A percentile compares a stretch with the other conserved stretches of the same genome.
These are phyloP conservation scores for Aspergillus persii DNA, from an alignment of 2,329 filamentous ascomycete genomes.

Conservation along the genomic window DNA sequence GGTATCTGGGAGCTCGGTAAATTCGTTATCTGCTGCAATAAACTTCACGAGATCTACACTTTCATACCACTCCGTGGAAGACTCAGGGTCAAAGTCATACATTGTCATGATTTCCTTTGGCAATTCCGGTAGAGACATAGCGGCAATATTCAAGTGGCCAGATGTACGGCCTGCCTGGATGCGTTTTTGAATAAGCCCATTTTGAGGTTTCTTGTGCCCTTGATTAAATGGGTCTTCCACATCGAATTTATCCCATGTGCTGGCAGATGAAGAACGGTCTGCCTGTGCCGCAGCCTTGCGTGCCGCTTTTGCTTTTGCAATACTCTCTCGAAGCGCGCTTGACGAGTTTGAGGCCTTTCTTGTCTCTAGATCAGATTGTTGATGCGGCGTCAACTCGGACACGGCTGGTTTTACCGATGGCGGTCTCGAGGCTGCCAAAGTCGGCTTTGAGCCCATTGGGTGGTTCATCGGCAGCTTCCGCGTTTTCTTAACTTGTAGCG, in stretches of 20 bases:
- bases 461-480: slow-evolving; percentile 33
- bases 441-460: slow-evolving; percentile 28
- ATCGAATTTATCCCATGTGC: slow-evolving; percentile 50
- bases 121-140: slow-evolving; percentile 74
- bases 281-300: slow-evolving; percentile 54
- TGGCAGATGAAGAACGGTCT: slow-evolving; percentile 18
- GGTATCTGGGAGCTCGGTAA: slow-evolving; percentile 68
- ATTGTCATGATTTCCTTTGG: slow-evolving; percentile 82
- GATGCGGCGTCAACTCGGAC: slow-evolving; percentile 29
- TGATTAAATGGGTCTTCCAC: slow-evolving; percentile 57
- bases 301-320: slow-evolving; percentile 87
- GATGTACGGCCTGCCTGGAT: slow-evolving; percentile 71
- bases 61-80: slow-evolving; percentile 77
- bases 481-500: slow-evolving; percentile 39
- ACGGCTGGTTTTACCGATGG: slow-evolving; percentile 30
- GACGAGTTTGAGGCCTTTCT: slow-evolving; percentile 66
- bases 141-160: slow-evolving; percentile 84
- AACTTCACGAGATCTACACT: slow-evolving; percentile 82
- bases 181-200: slow-evolving; percentile 69
- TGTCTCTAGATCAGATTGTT: slow-evolving; percentile 32
- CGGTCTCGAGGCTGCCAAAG: slow-evolving; percentile 31
- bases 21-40: slow-evolving; percentile 84
- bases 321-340: slow-evolving; percentile 78
- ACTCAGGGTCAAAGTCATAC: slow-evolving; percentile 75
- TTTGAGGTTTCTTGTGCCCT: slow-evolving; percentile 55